Evolutionary conservation across 495 filamentous ascomycete genomes (phyloP), one percentile per base, ranked within the genome.

Genomic region (Xylaria grammica): DNA sequence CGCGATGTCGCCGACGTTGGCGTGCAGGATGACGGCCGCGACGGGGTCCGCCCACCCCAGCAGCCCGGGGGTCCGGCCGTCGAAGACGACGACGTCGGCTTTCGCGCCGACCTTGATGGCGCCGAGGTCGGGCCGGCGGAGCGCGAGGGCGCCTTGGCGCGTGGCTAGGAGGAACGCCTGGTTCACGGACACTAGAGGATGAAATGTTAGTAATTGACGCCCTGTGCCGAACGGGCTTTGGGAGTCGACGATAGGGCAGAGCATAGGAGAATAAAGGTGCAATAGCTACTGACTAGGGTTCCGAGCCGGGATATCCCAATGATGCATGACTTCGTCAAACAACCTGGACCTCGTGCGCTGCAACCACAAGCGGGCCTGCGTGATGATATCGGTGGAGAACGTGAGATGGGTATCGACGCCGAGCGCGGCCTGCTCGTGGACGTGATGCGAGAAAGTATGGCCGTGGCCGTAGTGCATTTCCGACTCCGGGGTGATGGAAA

Each of bases 161-260:
- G 82, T 85, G 6, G 78, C 79, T 15, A 85, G 69, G 17, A 83
- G 62, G 70, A 85, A 84, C 1, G 81, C 82, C 56, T 85, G 78
- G 60, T 79, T 72, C 17, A 77, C 82, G 24, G 71, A 73, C 76
- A 85, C 61, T 63, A 9, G 40, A 15, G 40, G 3, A 15, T 6
- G 8, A 3, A 42, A 15, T 42, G 13, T n/a, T n/a, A n/a, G n/a
- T n/a, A n/a, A n/a, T n/a, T n/a, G n/a, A n/a, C n/a, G n/a, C n/a
- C n/a, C n/a, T n/a, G n/a, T n/a, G n/a, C n/a, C n/a, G n/a, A n/a
- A n/a, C n/a, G n/a, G n/a, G n/a, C n/a, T n/a, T n/a, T n/a, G n/a
- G n/a, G n/a, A n/a, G n/a, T n/a, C n/a, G n/a, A n/a, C 40, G 13
- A 6, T 17, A 42, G 34, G 17, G 15, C 6, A 38, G 34, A 38